Evolutionary conservation across 2,329 filamentous ascomycete genomes (phyloP), one percentile per base, ranked within the genome.

Genomic region (Simplicillium aogashimaense): DNA sequence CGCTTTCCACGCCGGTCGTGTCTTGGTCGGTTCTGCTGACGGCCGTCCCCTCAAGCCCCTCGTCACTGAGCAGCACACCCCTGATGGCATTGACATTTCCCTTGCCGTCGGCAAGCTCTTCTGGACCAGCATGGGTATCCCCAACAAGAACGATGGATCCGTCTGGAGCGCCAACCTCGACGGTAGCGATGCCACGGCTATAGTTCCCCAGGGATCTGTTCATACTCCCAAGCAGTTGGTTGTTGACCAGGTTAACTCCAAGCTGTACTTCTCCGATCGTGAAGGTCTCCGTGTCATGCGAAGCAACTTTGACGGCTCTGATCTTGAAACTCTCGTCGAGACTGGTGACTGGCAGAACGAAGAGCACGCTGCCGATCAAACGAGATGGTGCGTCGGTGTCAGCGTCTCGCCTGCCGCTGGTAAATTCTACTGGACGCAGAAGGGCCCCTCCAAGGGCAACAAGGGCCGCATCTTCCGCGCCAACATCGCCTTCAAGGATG

Each of bases 381-480:
- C 46, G 35, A 53, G 59, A 4, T 76, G 72, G 72, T 76, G 71
- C 40, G 74, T 80, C 8, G 76, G 76, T 2, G 63, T 81, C 31
- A 53, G 67, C 0, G 59, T 80, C 0, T 64, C 66, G 3, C 55
- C 56, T 0, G 43, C 53, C 1, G 54, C 56, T 1, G 62, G 64
- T 12, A 63, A 66, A 33, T 59, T 80, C 35, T 79, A 72, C 60
- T 81, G 76, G 76, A 74, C 70, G 0, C 75, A 79, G 38, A 79
- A 80, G 48, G 76, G 76, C 0, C 56, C 61, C 0, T 63, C 66
- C 3, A 79, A 78, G 51, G 64, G 60, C 1, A 56, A 54, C 2
- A 50, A 63, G 32, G 76, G 76, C 0, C 61, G 67, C 3, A 76
- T 81, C 34, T 73, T 74, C 50, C 55, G 61, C 4, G 72, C 75